These are phyloP conservation scores for Globisporangium polare DNA, from an alignment of 352 stramenopile species.

Conservation along the genomic window DNA sequence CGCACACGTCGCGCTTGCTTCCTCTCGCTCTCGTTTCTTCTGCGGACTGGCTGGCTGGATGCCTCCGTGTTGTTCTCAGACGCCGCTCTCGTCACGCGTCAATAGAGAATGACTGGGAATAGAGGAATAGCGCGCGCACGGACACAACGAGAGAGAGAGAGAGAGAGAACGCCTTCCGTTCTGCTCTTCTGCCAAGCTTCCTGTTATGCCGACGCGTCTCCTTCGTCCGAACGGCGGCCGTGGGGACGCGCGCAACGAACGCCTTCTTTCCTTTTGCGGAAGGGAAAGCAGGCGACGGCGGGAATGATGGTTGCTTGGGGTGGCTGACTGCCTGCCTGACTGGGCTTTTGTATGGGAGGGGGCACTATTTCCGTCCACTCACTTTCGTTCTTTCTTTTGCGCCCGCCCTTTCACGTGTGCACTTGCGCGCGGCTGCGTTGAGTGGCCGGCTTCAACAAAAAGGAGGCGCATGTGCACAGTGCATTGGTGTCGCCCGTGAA, in stretches of 20 bases:
- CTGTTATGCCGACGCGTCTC: background rate
- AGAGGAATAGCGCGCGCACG: background rate
- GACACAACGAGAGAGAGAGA: background rate
- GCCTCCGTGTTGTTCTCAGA: background rate
- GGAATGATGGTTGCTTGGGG: background rate
- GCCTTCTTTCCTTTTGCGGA: background rate
- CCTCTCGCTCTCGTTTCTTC: background rate
- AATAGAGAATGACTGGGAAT: background rate
- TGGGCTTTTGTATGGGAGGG: constrained; percentile 2
- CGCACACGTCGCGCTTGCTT: background rate
- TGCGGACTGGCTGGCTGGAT: constrained; percentile 3
- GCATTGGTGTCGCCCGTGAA: background rate
- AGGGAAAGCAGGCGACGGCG: background rate
- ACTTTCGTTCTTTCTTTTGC: constrained; percentile 10
- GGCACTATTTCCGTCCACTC: constrained; percentile 9
- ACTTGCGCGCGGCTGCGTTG: too few relatives aligned
- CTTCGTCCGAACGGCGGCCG: background rate
- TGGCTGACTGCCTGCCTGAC: too few relatives aligned
- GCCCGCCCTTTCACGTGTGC: too few relatives aligned
- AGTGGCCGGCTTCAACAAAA: background rate
- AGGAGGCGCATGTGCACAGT: too few relatives aligned
- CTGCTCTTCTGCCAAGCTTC: background rate
- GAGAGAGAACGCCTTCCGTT: background rate
- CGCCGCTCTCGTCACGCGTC: background rate
- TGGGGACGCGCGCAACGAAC: constrained; percentile 5